Percentiles rank a stretch among this genome's conserved stretches.
Conservation (phyloP, 306 rosid genomes). For the Vigna hirtella region DNA sequence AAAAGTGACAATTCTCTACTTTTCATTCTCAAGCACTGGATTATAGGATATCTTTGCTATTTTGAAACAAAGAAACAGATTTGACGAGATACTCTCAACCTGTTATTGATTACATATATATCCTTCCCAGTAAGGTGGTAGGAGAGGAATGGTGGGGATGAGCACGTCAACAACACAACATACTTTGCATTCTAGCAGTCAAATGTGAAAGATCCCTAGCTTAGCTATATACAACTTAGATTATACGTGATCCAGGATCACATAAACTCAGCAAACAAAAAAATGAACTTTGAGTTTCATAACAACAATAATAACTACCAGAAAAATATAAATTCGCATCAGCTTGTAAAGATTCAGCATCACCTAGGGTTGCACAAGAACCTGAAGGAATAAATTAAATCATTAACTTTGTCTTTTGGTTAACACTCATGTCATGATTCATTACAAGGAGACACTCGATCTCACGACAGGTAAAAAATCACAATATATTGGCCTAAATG, state of each 20-base stretch:
- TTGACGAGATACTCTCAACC: constrained; percentile 1
- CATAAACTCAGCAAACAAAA: neutral
- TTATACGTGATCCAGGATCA: constrained; percentile 11
- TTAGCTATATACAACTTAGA: neutral
- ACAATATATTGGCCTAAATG: neutral
- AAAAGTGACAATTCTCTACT: neutral
- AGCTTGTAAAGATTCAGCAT: neutral
- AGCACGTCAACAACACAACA: constrained; percentile 9
- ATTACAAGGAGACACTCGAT: constrained; percentile 2
- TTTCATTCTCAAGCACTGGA: constrained; percentile 8
- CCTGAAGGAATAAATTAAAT: neutral
- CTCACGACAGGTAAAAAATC: neutral
- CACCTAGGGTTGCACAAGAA: neutral
- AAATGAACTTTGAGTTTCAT: neutral
- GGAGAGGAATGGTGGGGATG: neutral
- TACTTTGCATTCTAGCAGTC: neutral
- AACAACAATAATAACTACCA: neutral
- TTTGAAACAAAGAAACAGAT: neutral
- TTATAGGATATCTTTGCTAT: neutral
- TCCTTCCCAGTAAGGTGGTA: neutral
- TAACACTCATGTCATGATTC: neutral
- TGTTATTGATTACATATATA: neutral
- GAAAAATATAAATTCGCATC: neutral
- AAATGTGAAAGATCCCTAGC: neutral
- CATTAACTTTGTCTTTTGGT: constrained; percentile 17